phyloP scores from a whole-genome alignment of 495 filamentous ascomycete genomes.

The Darksidea phi region DNA sequence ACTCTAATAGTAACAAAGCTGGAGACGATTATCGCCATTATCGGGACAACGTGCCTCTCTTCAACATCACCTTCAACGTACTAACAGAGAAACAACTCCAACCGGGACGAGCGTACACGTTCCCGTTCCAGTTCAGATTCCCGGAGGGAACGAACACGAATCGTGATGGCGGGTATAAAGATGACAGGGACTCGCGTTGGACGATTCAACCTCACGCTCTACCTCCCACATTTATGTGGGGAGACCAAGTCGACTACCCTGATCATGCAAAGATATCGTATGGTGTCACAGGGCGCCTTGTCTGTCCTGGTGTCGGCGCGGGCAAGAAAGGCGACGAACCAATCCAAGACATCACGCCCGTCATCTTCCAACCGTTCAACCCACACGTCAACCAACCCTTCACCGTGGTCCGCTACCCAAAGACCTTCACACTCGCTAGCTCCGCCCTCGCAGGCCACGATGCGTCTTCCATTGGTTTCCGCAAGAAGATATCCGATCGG shows the following conservation, averaged over 20 bases:
- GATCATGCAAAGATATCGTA: slow-evolving; percentile 19
- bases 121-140: slow-evolving; percentile 21
- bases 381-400: slow-evolving; percentile 14
- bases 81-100: slow-evolving; percentile 8
- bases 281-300: slow-evolving; percentile 18
- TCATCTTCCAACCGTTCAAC: slow-evolving; percentile 27
- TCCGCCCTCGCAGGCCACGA: slow-evolving; percentile 9
- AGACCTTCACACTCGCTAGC: slow-evolving; percentile 21
- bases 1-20: background rate
- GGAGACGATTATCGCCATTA: slow-evolving; percentile 22
- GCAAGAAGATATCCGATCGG: slow-evolving; percentile 18
- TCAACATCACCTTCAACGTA: slow-evolving; percentile 21
- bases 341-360: slow-evolving; percentile 8
- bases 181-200: slow-evolving; percentile 3
- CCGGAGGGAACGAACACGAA: slow-evolving; percentile 19
- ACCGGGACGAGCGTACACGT: slow-evolving; percentile 16
- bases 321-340: slow-evolving; percentile 10
- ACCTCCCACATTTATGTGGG: slow-evolving; percentile 25
- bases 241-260: background rate
- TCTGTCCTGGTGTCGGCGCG: background rate
- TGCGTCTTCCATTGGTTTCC: slow-evolving; percentile 16
- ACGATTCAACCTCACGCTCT: slow-evolving; percentile 15
- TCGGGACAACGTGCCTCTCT: slow-evolving; percentile 23
- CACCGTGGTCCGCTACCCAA: background rate
- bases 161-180: slow-evolving; percentile 16